phyloP scores from a whole-genome alignment of 306 rosid species.

The Rosa lucieae region DNA sequence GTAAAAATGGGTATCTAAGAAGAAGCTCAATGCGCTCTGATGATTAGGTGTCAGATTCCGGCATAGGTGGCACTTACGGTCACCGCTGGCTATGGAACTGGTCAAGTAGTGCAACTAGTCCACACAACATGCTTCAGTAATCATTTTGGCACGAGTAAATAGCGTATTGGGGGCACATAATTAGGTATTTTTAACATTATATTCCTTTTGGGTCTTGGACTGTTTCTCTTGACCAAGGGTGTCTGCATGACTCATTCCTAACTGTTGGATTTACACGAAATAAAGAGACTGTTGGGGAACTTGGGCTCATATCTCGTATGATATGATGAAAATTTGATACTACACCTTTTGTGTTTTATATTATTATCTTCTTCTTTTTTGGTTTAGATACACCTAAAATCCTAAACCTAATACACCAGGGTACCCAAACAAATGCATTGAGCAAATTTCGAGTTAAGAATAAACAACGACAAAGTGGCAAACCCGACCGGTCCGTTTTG shows the following conservation, averaged over 20 bases:
- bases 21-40: neutral
- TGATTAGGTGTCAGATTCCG: conserved; percentile 17
- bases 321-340: neutral
- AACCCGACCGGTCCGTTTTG: too few species aligned
- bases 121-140: neutral
- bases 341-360: neutral
- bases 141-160: neutral
- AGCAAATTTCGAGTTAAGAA: too few species aligned
- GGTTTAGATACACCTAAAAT: too few species aligned
- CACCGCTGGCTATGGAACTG: conserved; percentile 13
- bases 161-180: neutral
- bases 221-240: neutral
- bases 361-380: too few species aligned
- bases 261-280: too few species aligned
- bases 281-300: too few species aligned
- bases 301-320: too few species aligned
- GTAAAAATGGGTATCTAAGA: neutral
- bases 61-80: conserved; percentile 10
- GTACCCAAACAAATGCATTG: too few species aligned
- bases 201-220: neutral
- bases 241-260: neutral
- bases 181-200: neutral
- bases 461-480: too few species aligned
- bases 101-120: conserved; percentile 2
- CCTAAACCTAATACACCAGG: too few species aligned